phyloP scores from a whole-genome alignment of 768 basidiomycete genomes.

The Phlebiopsis gigantea region DNA sequence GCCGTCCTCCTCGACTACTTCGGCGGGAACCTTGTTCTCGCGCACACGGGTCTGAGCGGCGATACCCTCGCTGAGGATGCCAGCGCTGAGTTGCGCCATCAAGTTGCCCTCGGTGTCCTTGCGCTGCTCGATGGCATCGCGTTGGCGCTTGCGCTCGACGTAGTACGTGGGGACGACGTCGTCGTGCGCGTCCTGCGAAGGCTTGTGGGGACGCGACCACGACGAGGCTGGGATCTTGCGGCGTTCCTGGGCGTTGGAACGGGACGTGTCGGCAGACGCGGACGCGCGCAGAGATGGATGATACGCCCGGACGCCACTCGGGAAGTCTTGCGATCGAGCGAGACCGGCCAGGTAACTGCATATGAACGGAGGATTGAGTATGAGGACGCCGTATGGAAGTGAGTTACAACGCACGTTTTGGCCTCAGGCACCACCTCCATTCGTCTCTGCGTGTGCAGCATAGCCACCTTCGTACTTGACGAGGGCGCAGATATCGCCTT shows the following conservation, averaged over 20 bases:
- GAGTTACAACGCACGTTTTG: conserved; percentile 29
- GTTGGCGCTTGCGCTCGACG: conserved; percentile 24
- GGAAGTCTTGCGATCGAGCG: conserved; percentile 32
- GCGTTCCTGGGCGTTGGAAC: conserved; percentile 13
- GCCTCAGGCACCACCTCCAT: conserved; percentile 26
- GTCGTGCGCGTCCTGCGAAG: conserved; percentile 25
- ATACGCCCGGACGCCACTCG: not conserved
- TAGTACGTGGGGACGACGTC: conserved; percentile 24
- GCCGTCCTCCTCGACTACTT: conserved; percentile 34
- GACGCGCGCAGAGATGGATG: not conserved
- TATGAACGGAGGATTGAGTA: not conserved
- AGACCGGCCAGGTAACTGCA: conserved; percentile 35
- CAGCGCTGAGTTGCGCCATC: conserved; percentile 25
- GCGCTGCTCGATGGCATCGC: conserved; percentile 20
- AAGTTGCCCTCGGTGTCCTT: conserved; percentile 24
- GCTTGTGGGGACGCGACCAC: conserved; percentile 20
- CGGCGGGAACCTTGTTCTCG: conserved; percentile 38
- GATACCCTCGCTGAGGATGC: conserved; percentile 25
- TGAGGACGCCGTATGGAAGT: too few species aligned
- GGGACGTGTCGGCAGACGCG: not conserved
- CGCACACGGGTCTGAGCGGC: conserved; percentile 21
- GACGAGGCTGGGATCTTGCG: conserved; percentile 16
- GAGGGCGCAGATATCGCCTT: not conserved
- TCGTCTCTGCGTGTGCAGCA: not conserved
- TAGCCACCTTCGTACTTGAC: not conserved